Conservation (phyloP, 495 filamentous ascomycete genomes). For the Bacidia rubella region DNA sequence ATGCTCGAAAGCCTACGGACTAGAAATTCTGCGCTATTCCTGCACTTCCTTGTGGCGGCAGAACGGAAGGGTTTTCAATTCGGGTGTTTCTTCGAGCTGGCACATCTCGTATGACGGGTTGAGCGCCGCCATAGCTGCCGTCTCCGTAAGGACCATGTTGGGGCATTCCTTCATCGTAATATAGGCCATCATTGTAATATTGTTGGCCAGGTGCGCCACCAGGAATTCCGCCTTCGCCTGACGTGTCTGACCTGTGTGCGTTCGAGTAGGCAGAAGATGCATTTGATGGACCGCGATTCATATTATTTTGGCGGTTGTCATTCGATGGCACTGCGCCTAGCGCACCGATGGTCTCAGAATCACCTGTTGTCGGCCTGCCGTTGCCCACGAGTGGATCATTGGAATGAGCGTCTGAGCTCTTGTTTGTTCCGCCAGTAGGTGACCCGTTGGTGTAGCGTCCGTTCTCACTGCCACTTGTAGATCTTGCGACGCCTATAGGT, state of each 20-base stretch:
- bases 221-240: slow-evolving; percentile 54
- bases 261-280: slow-evolving; percentile 92
- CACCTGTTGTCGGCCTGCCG: slow-evolving; percentile 42
- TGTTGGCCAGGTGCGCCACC: slow-evolving; percentile 31
- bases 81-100: slow-evolving; percentile 81
- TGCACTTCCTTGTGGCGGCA: slow-evolving; percentile 76
- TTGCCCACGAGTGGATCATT: slow-evolving; percentile 52
- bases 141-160: slow-evolving; percentile 43
- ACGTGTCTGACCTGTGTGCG: slow-evolving; percentile 68
- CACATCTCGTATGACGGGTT: slow-evolving; percentile 89
- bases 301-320: slow-evolving; percentile 43
- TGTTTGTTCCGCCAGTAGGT: slow-evolving; percentile 50
- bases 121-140: slow-evolving; percentile 38
- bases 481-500: slow-evolving; percentile 53
- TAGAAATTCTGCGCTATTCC: slow-evolving; percentile 99
- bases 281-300: slow-evolving; percentile 86
- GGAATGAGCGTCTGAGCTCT: slow-evolving; percentile 57
- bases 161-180: slow-evolving; percentile 40
- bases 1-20: not conserved
- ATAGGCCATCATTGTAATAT: slow-evolving; percentile 40
- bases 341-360: slow-evolving; percentile 60
- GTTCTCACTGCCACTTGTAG: slow-evolving; percentile 46
- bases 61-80: slow-evolving; percentile 78
- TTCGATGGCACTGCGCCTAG: slow-evolving; percentile 58
- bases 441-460: slow-evolving; percentile 48